phyloP scores from a whole-genome alignment of 495 filamentous ascomycete species.

The Xylaria scruposa region DNA sequence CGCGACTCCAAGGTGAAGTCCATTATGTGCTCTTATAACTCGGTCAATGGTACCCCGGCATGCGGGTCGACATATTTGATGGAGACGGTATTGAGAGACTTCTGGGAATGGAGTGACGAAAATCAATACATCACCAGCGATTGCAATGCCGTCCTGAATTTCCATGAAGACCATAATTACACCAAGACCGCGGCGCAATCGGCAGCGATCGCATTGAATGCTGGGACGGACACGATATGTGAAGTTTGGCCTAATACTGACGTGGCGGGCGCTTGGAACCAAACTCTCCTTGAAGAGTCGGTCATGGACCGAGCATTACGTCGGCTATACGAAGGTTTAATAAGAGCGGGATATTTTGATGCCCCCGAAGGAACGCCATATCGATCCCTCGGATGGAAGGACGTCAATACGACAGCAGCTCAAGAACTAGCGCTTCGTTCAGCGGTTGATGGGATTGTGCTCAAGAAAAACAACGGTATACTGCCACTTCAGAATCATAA shows the following conservation, averaged over 20 bases:
- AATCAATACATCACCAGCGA: conserved; percentile 65
- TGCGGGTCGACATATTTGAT: conserved; percentile 64
- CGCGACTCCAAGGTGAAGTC: conserved; percentile 60
- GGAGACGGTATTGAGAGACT: conserved; percentile 62
- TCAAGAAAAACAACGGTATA: conserved; percentile 66
- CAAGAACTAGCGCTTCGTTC: conserved; percentile 64
- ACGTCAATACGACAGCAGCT: conserved; percentile 58
- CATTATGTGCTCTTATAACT: conserved; percentile 70
- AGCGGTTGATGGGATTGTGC: conserved; percentile 63
- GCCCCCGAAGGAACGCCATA: conserved; percentile 50
- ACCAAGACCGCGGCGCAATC: conserved; percentile 53
- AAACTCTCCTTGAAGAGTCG: conserved; percentile 40
- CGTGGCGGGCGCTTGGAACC: conserved; percentile 50
- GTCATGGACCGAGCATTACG: conserved; percentile 60
- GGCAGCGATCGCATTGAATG: conserved; percentile 59
- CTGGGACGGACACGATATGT: conserved; percentile 69
- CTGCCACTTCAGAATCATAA: conserved; percentile 46
- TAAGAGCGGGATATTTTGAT: conserved; percentile 68
- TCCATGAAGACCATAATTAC: conserved; percentile 64
- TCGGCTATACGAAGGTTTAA: conserved; percentile 62
- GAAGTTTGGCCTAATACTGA: conserved; percentile 60
- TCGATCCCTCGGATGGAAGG: conserved; percentile 58
- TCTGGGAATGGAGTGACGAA: conserved; percentile 57
- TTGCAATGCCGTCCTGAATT: conserved; percentile 64
- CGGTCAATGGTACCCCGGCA: conserved; percentile 65